Evolutionary conservation across 768 basidiomycete genomes (phyloP), one percentile per base, ranked within the genome.

Genomic region (Neoboletus brunneissimus): DNA sequence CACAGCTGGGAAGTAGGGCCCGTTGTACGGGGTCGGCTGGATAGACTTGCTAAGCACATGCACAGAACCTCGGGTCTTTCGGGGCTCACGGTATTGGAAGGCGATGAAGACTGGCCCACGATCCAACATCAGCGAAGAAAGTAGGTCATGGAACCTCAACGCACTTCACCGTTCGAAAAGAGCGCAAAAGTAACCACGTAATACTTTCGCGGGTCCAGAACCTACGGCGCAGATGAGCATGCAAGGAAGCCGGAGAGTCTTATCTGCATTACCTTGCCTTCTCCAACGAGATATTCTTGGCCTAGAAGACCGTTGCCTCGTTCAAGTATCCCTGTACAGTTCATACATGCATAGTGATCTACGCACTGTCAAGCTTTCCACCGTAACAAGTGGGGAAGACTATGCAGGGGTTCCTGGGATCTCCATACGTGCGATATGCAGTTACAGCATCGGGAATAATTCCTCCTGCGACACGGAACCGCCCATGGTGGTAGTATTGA

Each of bases 351-450:
- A 48, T 20, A 45, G 27, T 10, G 51, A 9, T 34, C 31, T 4
- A 73, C 79, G 62, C 59, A 81, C 82, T 75, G 60, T 77, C 81
- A 13, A 85, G 73, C 45, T 77, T 78, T 31, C 70, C 81, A 2
- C 82, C 81, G 61, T 80, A 85, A 56, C 81, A 84, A 5, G 82
- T 84, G 5, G 82, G 82, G 63, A 82, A 83, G 16, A 85, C 80
- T 32, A 84, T 76, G 63, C 81, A 84, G 4, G 83, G 83, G 46
- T 82, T 84, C 18, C 65, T 63, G 2, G 76, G 73, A 59, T 81
- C 68, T 16, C 83, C 83, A 57, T 82, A 83, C 0, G 81, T 83
- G 49, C 80, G 73, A 61, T 81, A 84, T 20, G 83, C 83, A n/a
- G 83, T 85, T 25, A 83, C 63, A 7, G 83, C 82, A 54, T 83